Base-by-base conservation (phyloP, 140 eudicot species). In the Bidens hawaiensis region DNA sequence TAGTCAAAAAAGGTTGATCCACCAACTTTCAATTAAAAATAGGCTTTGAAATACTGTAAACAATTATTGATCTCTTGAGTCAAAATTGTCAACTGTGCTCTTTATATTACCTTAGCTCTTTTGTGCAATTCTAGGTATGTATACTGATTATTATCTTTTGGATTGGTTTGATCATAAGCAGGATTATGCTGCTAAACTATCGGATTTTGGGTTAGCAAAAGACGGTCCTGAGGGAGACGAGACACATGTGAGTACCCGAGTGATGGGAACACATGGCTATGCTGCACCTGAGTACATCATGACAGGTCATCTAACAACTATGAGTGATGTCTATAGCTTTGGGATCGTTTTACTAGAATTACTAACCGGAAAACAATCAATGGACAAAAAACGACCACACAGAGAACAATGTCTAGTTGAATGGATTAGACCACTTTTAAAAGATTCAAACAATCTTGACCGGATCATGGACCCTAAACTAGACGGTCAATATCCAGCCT, bases 251-350 rank as follows among this genome's bases (percentile, higher is more conserved):
- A 78, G 90, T 5, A 86, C 95, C 1, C 84, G 95, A 19, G 81
- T 90, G 28, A 83, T 90, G 86, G 95, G 95, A 3, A 90, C 97
- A 16, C 89, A 83, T 5, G 95, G 96, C 53, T 90, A 90, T 21
- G 97, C 95, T 5, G 95, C 97, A 13, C 97, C 97, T 0, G 95
- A 90, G 70, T 90, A 90, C 68, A 77, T 90, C 65, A 86, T 86
- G 97, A 86, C 95, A 16, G 97, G 95, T 71, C 97, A 90, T 71
- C 64, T 90, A 54, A 90, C 97, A 42, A 81, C 87, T 0, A 79
- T 64, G 84, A 86, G 91, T 18, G 97, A 90, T 33, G 95, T 90
- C 0, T 90, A 81, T 15, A 74, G 97, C 68, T 90, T 76, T n/a
- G 97, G 97, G 21, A 95, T 90, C 7, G 95, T 90, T 18, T 70